Conservation (phyloP, 768 basidiomycete genomes). For the Collybia mongolica region DNA sequence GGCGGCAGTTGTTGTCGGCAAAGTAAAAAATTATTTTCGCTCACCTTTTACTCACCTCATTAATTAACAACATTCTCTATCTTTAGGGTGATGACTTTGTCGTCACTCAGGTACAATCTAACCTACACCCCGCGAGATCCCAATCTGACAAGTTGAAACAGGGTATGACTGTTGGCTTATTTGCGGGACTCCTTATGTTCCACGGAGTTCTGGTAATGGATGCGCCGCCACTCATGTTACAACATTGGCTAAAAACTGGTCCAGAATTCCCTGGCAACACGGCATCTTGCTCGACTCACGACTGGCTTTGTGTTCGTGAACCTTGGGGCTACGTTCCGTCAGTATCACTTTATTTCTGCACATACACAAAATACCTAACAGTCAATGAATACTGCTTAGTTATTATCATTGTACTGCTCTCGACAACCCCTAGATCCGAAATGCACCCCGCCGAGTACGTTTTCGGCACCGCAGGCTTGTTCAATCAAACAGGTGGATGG, state of each 20-base stretch:
- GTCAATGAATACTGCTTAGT: slow-evolving; percentile 36
- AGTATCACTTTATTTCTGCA: slow-evolving; percentile 17
- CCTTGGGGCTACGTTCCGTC: slow-evolving; percentile 72
- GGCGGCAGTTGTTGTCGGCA: slow-evolving; percentile 68
- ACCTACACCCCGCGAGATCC: not conserved
- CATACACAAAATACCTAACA: slow-evolving; percentile 3
- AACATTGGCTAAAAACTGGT: slow-evolving; percentile 4
- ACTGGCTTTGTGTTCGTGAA: slow-evolving; percentile 85
- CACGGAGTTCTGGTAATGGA: slow-evolving; percentile 64
- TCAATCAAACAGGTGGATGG: slow-evolving; percentile 81
- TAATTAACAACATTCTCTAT: slow-evolving; percentile 2
- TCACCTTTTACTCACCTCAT: not conserved
- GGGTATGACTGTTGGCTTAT: slow-evolving; percentile 79
- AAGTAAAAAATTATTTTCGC: slow-evolving; percentile 25
- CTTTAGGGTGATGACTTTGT: slow-evolving; percentile 53
- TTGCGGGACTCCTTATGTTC: slow-evolving; percentile 69
- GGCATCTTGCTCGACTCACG: slow-evolving; percentile 72
- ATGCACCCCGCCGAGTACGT: slow-evolving; percentile 84
- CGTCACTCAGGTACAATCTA: slow-evolving; percentile 45
- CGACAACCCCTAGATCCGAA: slow-evolving; percentile 66
- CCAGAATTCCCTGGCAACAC: slow-evolving; percentile 73
- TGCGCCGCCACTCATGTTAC: not conserved
- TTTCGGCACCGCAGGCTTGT: slow-evolving; percentile 71
- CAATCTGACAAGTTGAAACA: slow-evolving; percentile 9
- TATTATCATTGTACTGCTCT: slow-evolving; percentile 82